These are phyloP conservation scores for Colletotrichum ledebouriae DNA, from an alignment of 2,329 filamentous ascomycete genomes.

Conservation along the genomic window DNA sequence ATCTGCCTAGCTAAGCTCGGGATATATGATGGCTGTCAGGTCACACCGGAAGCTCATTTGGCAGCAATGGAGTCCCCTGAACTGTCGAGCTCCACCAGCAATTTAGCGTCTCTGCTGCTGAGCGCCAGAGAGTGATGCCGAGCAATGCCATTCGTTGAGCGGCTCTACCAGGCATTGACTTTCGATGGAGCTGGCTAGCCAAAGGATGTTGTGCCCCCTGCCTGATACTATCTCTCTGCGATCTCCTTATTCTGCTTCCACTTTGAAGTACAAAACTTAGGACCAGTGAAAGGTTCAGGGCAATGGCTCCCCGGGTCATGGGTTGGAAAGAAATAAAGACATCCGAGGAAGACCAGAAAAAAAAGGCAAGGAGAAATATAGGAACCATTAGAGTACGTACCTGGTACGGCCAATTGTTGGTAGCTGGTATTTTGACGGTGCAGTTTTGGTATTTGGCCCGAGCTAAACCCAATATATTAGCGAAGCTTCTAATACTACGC, in stretches of 20 bases:
- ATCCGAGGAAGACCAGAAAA: neutral
- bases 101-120: conserved; percentile 31
- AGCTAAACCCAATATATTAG: no score
- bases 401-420: neutral
- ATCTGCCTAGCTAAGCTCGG: neutral
- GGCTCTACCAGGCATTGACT: conserved; percentile 16
- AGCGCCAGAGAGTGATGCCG: conserved; percentile 19
- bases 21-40: conserved; percentile 27
- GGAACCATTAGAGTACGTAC: conserved; percentile 17
- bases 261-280: neutral
- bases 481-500: no score
- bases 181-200: neutral
- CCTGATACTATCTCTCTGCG: neutral
- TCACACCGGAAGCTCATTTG: conserved; percentile 36
- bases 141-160: conserved; percentile 7
- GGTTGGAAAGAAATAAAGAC: conserved; percentile 23
- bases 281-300: no score
- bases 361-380: conserved; percentile 2
- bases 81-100: conserved; percentile 15
- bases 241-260: neutral
- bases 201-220: neutral
- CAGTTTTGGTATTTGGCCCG: no score
- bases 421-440: no score
- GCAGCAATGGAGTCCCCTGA: conserved; percentile 24
- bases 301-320: conserved; percentile 11